Evolutionary conservation across 2,329 filamentous ascomycete species (phyloP).

Genomic region (Fusarium verrucosum): DNA sequence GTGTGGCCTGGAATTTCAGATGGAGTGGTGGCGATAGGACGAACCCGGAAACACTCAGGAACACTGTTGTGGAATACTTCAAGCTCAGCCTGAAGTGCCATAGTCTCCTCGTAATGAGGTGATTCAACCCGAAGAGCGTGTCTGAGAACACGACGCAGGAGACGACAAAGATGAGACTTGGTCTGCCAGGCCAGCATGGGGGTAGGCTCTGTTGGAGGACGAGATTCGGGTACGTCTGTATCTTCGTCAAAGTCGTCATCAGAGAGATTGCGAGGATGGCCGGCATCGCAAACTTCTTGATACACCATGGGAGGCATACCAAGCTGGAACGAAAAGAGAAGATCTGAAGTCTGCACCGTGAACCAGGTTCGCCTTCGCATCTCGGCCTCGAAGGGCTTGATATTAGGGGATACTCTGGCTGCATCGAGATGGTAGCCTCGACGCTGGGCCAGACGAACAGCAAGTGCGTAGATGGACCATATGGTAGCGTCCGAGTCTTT

Average conservation of each 20-base stretch:
- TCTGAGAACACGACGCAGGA: slow-evolving; percentile 56
- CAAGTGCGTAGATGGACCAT: slow-evolving; percentile 59
- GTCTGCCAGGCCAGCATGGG: slow-evolving; percentile 55
- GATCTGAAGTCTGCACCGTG: slow-evolving; percentile 58
- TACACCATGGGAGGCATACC: slow-evolving; percentile 62
- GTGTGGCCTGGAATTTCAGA: slow-evolving; percentile 56
- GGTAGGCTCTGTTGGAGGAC: slow-evolving; percentile 55
- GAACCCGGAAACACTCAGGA: slow-evolving; percentile 53
- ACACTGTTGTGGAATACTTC: slow-evolving; percentile 49
- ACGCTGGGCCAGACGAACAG: slow-evolving; percentile 60
- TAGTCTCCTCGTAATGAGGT: slow-evolving; percentile 49
- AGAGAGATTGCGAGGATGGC: slow-evolving; percentile 56
- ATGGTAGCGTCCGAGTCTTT: slow-evolving; percentile 55
- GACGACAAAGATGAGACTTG: slow-evolving; percentile 55
- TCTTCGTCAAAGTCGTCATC: slow-evolving; percentile 64
- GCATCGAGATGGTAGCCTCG: slow-evolving; percentile 63
- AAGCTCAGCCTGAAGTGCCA: slow-evolving; percentile 53
- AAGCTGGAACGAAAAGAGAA: slow-evolving; percentile 61
- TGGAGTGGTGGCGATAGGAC: slow-evolving; percentile 54
- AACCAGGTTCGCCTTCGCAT: slow-evolving; percentile 62
- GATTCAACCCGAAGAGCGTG: slow-evolving; percentile 52
- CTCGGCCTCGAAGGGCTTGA: slow-evolving; percentile 61
- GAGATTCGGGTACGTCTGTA: slow-evolving; percentile 53
- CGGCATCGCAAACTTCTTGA: slow-evolving; percentile 58
- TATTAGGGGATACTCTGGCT: slow-evolving; percentile 50